Evolutionary conservation across 352 stramenopile species (phyloP), one percentile per base, ranked within the genome.

Genomic region (Pythium angustatum): DNA sequence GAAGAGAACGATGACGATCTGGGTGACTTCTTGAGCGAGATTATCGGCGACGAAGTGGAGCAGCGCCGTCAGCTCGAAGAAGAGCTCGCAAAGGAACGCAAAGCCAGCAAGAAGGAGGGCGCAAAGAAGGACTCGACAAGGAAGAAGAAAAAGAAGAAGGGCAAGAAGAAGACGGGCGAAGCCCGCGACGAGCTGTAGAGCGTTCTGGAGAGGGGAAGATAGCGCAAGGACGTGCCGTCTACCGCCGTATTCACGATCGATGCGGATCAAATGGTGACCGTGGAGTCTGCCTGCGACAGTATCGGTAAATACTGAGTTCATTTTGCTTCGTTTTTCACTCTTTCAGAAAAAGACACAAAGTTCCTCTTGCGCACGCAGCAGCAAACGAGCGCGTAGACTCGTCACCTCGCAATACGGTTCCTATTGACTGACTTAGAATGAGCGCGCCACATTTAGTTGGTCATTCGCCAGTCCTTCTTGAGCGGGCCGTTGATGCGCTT

Each of bases 401-500:
- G n/a, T n/a, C n/a, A n/a, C n/a, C n/a, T n/a, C n/a, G n/a, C n/a
- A n/a, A n/a, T n/a, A n/a, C n/a, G n/a, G n/a, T n/a, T n/a, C n/a
- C n/a, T n/a, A n/a, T n/a, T n/a, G n/a, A n/a, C n/a, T n/a, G n/a
- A n/a, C n/a, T n/a, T n/a, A n/a, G n/a, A n/a, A n/a, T n/a, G n/a
- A n/a, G n/a, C n/a, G n/a, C n/a, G n/a, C n/a, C n/a, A n/a, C n/a
- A n/a, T 56, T 51, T 71, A 63, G 40, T 72, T 55, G 19, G 64
- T 47, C 21, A 78, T 60, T 43, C 56, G 49, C 83, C 83, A 92
- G 67, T 92, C 83, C 64, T 85, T 87, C 77, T 92, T 90, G 48
- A 92, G 69, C 38, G 77, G 72, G 45, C 78, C 78, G 69, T 92
- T 90, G 49, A 92, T 90, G 69, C 83, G 81, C 79, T 92, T 92